Conservation (phyloP, 2,329 filamentous ascomycete genomes). For the Alternaria arbusti region DNA sequence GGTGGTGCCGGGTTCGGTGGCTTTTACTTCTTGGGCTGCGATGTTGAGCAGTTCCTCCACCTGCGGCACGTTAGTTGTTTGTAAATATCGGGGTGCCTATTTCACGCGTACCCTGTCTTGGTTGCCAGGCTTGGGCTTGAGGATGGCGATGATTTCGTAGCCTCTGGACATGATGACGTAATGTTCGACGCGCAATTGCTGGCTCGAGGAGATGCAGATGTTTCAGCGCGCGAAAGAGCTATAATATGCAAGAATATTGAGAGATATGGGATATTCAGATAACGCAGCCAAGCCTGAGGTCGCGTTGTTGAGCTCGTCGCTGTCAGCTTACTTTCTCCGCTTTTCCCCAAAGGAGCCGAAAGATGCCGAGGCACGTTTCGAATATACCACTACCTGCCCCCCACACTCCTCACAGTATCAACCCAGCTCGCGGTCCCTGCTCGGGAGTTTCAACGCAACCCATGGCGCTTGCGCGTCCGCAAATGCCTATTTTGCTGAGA, state of each 20-base stretch:
- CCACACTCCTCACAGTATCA: too few species aligned
- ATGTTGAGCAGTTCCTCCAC: slow-evolving; percentile 38
- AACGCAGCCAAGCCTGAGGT: background rate
- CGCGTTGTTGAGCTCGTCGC: background rate
- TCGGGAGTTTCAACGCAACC: too few species aligned
- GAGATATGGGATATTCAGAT: background rate
- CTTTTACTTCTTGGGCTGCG: slow-evolving; percentile 34
- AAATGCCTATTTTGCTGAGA: too few species aligned
- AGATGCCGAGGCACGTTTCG: slow-evolving; percentile 29
- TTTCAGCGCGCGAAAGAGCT: background rate
- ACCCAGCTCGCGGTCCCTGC: too few species aligned
- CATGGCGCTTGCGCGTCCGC: too few species aligned
- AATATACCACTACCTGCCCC: too few species aligned
- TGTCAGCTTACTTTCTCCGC: slow-evolving; percentile 9
- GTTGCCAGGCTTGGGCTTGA: slow-evolving; percentile 41
- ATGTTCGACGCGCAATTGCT: background rate
- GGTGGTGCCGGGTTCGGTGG: slow-evolving; percentile 43
- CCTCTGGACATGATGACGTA: slow-evolving; percentile 21
- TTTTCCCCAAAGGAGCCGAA: slow-evolving; percentile 20
- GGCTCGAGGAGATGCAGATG: background rate
- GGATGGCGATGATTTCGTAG: slow-evolving; percentile 40
- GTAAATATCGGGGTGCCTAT: background rate
- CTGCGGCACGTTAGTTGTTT: slow-evolving; percentile 13
- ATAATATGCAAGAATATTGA: background rate
- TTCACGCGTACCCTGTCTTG: slow-evolving; percentile 32